These are phyloP conservation scores for Protomyces gravidus DNA, from an alignment of 1,139 yeast genomes.

Conservation along the genomic window DNA sequence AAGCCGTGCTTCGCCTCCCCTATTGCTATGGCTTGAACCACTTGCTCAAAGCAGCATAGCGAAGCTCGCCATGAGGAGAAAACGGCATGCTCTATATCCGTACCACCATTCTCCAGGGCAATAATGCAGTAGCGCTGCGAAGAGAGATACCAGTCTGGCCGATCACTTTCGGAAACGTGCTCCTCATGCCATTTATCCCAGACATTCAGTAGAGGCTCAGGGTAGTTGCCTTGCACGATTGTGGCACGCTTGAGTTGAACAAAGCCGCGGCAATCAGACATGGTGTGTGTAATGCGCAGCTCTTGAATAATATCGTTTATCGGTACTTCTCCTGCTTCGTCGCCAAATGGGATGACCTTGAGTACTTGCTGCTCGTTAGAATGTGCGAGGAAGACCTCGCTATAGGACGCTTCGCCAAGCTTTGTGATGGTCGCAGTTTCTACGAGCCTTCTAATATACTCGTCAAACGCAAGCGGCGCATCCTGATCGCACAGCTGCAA, in stretches of 20 bases:
- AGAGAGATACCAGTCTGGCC: slow-evolving; percentile 41
- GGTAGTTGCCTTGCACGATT: slow-evolving; percentile 50
- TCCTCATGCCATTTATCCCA: slow-evolving; percentile 46
- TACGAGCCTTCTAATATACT: neutral
- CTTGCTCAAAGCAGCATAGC: slow-evolving; percentile 51
- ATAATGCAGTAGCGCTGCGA: slow-evolving; percentile 48
- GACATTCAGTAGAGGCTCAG: slow-evolving; percentile 42
- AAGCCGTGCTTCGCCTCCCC: slow-evolving; percentile 53
- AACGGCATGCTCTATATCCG: slow-evolving; percentile 47
- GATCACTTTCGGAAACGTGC: slow-evolving; percentile 40
- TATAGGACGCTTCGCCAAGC: slow-evolving; percentile 48
- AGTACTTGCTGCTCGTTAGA: slow-evolving; percentile 39
- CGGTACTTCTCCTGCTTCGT: slow-evolving; percentile 43
- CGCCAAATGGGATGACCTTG: slow-evolving; percentile 53
- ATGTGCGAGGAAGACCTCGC: slow-evolving; percentile 45
- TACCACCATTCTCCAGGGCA: slow-evolving; percentile 50
- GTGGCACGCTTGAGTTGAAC: slow-evolving; percentile 44
- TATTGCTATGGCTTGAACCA: slow-evolving; percentile 48
- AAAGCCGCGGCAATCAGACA: slow-evolving; percentile 46
- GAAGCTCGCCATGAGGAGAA: slow-evolving; percentile 53
- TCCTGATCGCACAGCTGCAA: slow-evolving; percentile 7
- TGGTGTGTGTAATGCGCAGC: slow-evolving; percentile 45
- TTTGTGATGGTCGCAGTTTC: slow-evolving; percentile 35
- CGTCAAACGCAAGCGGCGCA: slow-evolving; percentile 1
- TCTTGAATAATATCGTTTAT: slow-evolving; percentile 49